A percentile compares a stretch with the other conserved stretches of the same genome.
These are phyloP conservation scores for Candida wancherniae DNA, from an alignment of 805 yeast genomes.

Conservation along the genomic window DNA sequence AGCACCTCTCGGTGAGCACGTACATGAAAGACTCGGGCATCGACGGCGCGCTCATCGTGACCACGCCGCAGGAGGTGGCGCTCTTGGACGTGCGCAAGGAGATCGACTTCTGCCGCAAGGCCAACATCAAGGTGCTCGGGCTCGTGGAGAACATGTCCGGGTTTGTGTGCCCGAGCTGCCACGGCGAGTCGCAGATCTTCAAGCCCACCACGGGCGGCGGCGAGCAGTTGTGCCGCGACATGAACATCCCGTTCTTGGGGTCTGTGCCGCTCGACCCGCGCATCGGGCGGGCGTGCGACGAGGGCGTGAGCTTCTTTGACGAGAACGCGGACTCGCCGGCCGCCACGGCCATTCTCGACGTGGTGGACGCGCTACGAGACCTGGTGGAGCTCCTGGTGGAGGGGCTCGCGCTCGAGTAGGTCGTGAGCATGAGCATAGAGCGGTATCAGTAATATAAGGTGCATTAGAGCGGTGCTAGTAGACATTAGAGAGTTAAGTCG, in stretches of 20 bases:
- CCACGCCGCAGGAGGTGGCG: constrained; percentile 98
- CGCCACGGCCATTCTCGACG: constrained; percentile 74
- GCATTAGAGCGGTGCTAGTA: no score
- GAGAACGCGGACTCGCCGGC: constrained; percentile 90
- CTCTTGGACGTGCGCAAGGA: constrained; percentile 92
- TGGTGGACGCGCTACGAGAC: constrained; percentile 68
- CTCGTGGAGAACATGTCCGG: constrained; percentile 98
- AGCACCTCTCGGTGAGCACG: constrained; percentile 84
- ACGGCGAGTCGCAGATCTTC: constrained; percentile 84
- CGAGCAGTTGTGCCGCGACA: constrained; percentile 70
- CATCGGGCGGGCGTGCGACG: constrained; percentile 83
- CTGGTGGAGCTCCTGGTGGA: constrained; percentile 36
- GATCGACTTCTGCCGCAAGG: constrained; percentile 90
- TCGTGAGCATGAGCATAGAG: no score
- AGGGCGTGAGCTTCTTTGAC: constrained; percentile 81
- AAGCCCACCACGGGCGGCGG: constrained; percentile 98
- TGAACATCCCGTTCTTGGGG: constrained; percentile 76
- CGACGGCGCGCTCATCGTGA: constrained; percentile 91
- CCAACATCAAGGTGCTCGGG: constrained; percentile 80
- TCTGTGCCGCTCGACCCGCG: constrained; percentile 95
- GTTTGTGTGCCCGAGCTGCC: constrained; percentile 93
- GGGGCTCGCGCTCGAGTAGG: no score
- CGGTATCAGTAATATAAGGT: no score
- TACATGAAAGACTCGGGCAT: constrained; percentile 86
- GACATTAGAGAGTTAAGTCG: no score